phyloP scores from a whole-genome alignment of 257 asterid species.

The Dorcoceras hygrometricum region DNA sequence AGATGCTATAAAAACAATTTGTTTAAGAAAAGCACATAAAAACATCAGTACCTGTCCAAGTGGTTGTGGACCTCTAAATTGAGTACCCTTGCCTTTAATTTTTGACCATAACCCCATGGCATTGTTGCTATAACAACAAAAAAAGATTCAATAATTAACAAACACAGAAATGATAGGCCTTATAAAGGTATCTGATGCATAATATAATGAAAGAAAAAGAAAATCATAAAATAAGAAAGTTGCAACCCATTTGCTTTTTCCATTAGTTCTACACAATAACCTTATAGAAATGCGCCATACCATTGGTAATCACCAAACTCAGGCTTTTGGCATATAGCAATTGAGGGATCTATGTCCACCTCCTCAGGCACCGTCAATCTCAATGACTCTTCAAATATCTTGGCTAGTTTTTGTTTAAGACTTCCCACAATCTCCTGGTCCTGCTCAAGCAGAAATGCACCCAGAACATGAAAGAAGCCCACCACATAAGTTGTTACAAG shows the following conservation, averaged over 20 bases:
- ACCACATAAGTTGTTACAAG: slow-evolving; percentile 1
- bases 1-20: slow-evolving; percentile 7
- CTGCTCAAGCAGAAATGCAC: slow-evolving; percentile 32
- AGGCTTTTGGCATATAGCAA: slow-evolving; percentile 70
- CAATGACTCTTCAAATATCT: slow-evolving; percentile 57
- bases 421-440: slow-evolving; percentile 48
- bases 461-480: slow-evolving; percentile 9
- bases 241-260: background rate
- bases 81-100: slow-evolving; percentile 59
- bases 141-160: slow-evolving; percentile 14
- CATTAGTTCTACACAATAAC: background rate
- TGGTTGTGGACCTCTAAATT: slow-evolving; percentile 66
- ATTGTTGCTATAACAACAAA: slow-evolving; percentile 64
- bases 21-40: background rate
- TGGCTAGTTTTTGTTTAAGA: slow-evolving; percentile 59
- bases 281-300: slow-evolving; percentile 34
- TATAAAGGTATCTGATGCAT: slow-evolving; percentile 1
- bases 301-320: slow-evolving; percentile 87
- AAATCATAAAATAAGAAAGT: background rate
- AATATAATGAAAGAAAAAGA: background rate
- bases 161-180: background rate
- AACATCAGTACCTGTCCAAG: slow-evolving; percentile 69
- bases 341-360: slow-evolving; percentile 48
- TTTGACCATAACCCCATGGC: slow-evolving; percentile 92
- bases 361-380: slow-evolving; percentile 59